Evolutionary conservation across 371 early-diverging fungal species (phyloP), one percentile per base, ranked within the genome.

Genomic region (Mortierella sp.): DNA sequence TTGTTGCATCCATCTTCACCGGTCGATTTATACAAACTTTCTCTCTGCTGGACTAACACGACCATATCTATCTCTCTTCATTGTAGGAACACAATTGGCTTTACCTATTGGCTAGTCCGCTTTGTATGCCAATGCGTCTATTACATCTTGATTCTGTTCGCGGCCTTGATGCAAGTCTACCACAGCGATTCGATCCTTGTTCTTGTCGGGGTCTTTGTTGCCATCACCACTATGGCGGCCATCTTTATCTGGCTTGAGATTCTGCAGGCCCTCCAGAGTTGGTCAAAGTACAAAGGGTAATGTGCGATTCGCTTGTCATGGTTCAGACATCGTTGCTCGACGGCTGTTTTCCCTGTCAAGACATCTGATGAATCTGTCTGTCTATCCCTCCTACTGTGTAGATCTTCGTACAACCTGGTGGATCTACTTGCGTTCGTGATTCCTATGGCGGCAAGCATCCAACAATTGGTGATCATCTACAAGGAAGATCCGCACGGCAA

Each of bases 11-110:
- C n/a, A n/a, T n/a, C n/a, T n/a, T n/a, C n/a, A n/a, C n/a, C n/a
- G n/a, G n/a, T n/a, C n/a, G n/a, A n/a, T n/a, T n/a, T n/a, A n/a
- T n/a, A n/a, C n/a, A n/a, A n/a, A n/a, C 18, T 26, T 3, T 39
- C 16, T 7, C 1, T 34, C 34, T 5, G 12, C 12, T 23, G 18
- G 3, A 45, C 34, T 7, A 10, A 34, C 34, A 10, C 34, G 34
- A 34, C 34, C 12, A 23, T 19, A 53, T 23, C 42, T 12, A n/a
- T 1, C 21, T 39, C 23, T 19, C 23, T 4, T 21, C 6, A 43
- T 16, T 39, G n/a, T 19, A 69, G 70, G 71, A 70, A 70, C 51
- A 64, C 71, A 0, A 58, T 70, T 27, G 71, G 64, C 1, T 58
- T 16, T 26, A 27, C 27, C 23, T 70, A 70, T 39, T 70, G 71